These are phyloP conservation scores for Falciphora oryzae DNA, from an alignment of 2,329 filamentous ascomycete genomes.

Conservation along the genomic window DNA sequence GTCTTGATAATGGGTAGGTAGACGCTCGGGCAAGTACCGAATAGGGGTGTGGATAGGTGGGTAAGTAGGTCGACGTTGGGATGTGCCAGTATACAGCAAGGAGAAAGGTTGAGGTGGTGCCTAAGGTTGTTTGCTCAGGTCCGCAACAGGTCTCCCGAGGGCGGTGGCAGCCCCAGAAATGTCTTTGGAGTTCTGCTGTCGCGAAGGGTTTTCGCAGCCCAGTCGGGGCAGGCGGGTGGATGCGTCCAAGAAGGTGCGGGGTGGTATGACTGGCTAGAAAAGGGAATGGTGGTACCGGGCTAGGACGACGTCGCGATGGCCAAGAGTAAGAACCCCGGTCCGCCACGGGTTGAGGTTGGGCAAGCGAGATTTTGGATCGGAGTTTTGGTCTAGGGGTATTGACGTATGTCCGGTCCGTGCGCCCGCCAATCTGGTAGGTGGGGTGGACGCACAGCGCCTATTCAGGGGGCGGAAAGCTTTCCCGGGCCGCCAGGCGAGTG, in stretches of 20 bases:
- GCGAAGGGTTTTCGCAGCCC: neutral
- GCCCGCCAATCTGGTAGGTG: neutral
- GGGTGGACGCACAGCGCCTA: neutral
- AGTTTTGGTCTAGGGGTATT: neutral
- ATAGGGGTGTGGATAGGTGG: neutral
- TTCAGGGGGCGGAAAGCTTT: neutral
- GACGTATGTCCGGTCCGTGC: neutral
- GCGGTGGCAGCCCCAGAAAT: neutral
- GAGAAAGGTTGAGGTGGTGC: neutral
- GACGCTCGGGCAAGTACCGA: neutral
- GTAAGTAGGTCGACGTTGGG: neutral
- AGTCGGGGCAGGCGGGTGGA: neutral
- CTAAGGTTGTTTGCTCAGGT: neutral
- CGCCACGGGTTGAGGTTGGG: neutral
- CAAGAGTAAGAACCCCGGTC: neutral
- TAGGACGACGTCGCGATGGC: constrained; percentile 1
- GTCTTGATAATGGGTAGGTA: neutral
- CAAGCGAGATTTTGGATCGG: neutral
- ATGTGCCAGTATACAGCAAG: neutral
- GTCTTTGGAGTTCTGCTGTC: neutral
- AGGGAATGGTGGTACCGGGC: neutral
- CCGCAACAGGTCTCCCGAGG: neutral
- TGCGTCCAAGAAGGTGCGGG: neutral
- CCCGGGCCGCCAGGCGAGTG: neutral
- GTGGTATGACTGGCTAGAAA: neutral